These are phyloP conservation scores for Truncatella angustata DNA, from an alignment of 2,329 filamentous ascomycete genomes.

Conservation along the genomic window DNA sequence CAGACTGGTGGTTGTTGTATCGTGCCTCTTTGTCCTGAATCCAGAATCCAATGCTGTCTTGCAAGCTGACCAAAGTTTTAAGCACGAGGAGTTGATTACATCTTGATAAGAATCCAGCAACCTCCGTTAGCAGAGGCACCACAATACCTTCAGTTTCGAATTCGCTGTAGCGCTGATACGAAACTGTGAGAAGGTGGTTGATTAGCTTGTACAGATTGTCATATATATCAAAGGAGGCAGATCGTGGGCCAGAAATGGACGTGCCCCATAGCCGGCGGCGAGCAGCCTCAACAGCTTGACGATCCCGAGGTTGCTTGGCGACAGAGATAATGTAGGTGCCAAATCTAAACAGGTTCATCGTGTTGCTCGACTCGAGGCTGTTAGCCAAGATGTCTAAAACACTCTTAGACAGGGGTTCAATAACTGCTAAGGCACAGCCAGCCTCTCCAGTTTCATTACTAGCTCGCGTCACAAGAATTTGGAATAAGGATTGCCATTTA, in stretches of 20 bases:
- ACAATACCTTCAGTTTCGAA: conserved; percentile 36
- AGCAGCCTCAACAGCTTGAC: conserved; percentile 63
- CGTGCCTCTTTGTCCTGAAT: conserved; percentile 54
- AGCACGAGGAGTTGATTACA: conserved; percentile 50
- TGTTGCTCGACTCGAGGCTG: conserved; percentile 15
- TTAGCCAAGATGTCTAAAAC: conserved; percentile 38
- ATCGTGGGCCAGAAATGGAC: conserved; percentile 36
- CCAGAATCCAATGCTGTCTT: conserved; percentile 63
- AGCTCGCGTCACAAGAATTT: conserved; percentile 54
- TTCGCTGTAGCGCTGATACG: conserved; percentile 49
- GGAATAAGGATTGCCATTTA: conserved; percentile 55
- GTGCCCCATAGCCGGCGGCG: conserved; percentile 67
- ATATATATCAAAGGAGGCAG: conserved; percentile 57
- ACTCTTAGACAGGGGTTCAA: conserved; percentile 68
- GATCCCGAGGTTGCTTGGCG: conserved; percentile 57
- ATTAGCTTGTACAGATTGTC: conserved; percentile 64
- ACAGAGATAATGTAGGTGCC: conserved; percentile 42
- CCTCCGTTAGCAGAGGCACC: conserved; percentile 49
- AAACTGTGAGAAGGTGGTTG: conserved; percentile 46
- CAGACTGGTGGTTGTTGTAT: conserved; percentile 39
- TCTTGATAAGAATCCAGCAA: conserved; percentile 50
- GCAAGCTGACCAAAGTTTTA: conserved; percentile 57
- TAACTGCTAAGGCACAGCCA: conserved; percentile 61
- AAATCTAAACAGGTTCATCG: conserved; percentile 31
- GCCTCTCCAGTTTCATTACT: conserved; percentile 65